Base-by-base conservation (phyloP, 306 rosid species). In the Canavalia gladiata region DNA sequence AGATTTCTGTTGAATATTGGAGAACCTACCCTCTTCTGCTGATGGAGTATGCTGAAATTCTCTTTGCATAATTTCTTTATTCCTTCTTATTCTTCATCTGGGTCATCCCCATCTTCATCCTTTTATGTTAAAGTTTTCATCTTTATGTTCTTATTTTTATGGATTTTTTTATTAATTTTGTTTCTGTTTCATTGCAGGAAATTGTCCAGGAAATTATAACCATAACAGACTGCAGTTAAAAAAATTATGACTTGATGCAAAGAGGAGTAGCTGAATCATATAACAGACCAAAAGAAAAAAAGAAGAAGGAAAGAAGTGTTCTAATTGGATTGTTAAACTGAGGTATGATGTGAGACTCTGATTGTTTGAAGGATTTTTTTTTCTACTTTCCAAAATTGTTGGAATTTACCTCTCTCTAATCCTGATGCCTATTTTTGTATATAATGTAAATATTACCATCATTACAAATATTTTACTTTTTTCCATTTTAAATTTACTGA, bases 331-430 rank as follows among this genome's bases (percentile, higher is more conserved):
- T 51, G 45, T 69, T 8, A 57, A 66, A 37, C 67, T 29, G 2
- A 83, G 87, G 89, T 86, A 86, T 55, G 79, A 69, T 68, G 76
- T 68, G 80, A 67, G 56, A 28, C 72, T 52, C 59, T 45, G 59
- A 58, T 81, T 65, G n/a, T 66, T 72, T 79, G 31, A 49, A 67
- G 76, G 72, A n/a, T 51, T 47, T 6, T 59, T 25, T 59, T 10
- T 39, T 51, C 6, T 57, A 58, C 66, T 49, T 50, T 18, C 82
- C 73, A 1, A 46, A 60, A 55, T 76, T 56, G 56, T 75, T 79
- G 69, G 85, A 75, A 74, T 68, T 6, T 43, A 1, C 18, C 29
- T 57, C 41, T 84, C 55, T 47, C 51, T 82, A 55, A 12, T 10
- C 50, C 33, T 45, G 11, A 11, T 66, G 59, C 30, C 68, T 11